These are phyloP conservation scores for Fraxinus greggii DNA, from an alignment of 305 asterid species.

Conservation along the genomic window DNA sequence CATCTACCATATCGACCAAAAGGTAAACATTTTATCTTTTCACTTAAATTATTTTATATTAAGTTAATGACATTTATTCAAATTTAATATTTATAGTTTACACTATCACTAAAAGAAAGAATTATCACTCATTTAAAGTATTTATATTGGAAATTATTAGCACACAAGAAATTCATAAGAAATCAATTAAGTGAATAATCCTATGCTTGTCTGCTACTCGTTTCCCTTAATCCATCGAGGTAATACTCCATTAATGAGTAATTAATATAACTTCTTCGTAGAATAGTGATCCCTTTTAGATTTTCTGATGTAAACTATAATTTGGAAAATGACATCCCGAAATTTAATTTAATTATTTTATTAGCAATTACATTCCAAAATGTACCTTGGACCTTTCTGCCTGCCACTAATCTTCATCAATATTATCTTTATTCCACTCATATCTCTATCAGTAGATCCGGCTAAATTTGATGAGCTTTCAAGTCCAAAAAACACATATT, in stretches of 20 bases:
- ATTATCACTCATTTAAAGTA: no score
- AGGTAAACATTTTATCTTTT: no score
- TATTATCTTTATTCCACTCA: slow-evolving; percentile 7
- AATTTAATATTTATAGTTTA: no score
- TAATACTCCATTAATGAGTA: slow-evolving; percentile 26
- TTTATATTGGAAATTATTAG: no score
- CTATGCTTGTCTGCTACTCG: slow-evolving; percentile 20
- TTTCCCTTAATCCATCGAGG: slow-evolving; percentile 26
- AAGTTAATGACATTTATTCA: no score
- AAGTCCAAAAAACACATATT: no score
- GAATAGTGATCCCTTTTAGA: slow-evolving; percentile 13
- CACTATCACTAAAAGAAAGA: no score
- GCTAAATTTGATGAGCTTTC: neutral
- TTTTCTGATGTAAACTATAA: slow-evolving; percentile 36
- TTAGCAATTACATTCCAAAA: neutral
- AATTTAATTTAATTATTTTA: neutral
- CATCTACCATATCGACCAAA: no score
- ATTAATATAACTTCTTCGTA: no score
- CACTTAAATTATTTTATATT: no score
- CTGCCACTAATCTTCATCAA: neutral
- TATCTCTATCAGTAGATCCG: slow-evolving; percentile 9
- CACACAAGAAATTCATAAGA: no score
- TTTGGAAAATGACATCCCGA: slow-evolving; percentile 33
- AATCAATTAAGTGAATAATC: neutral
- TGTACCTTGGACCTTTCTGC: neutral